Evolutionary conservation across 352 stramenopile species (phyloP), one percentile per base, ranked within the genome.

Genomic region (Pythium chondricola): DNA sequence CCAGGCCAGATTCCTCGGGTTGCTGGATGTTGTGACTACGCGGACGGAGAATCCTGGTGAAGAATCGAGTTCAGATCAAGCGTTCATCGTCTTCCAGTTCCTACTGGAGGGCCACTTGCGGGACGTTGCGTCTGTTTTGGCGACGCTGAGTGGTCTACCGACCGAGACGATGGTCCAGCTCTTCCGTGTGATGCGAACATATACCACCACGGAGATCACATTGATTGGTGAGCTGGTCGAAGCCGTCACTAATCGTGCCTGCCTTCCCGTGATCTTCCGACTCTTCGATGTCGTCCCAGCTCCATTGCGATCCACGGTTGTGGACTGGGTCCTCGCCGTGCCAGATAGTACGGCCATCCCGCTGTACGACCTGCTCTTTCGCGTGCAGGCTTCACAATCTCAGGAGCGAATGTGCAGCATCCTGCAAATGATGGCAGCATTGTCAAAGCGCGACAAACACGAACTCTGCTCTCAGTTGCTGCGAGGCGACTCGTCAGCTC

Each of bases 221-320:
- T 30, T 68, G 9, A 37, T 85, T 0, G 69, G 60, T 3, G 67
- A 79, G 40, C 68, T 69, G 1, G 52, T 88, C 10, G 76, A 85
- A 30, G 25, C 47, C 2, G 48, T 65, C 26, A 43, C 61, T 0
- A 38, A 58, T 17, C 35, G 40, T 0, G 29, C 25, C 6, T 83
- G 63, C 36, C 47, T 77, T 2, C 18, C 57, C 7, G 43, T 36
- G 17, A 76, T 81, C 30, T 40, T 84, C 4, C 58, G 39, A 0
- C 33, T 83, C 10, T 79, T 80, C 40, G 32, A 71, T 17, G 4
- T 42, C 0, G 44, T 84, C 13, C 41, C 47, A 2, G 32, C 56
- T 8, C 44, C 67, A 9, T 54, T 56, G 39, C 59, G 69, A 18
- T 20, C 63, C 14, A 27, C 54, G 4, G 50, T 88, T 0, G 62